These are phyloP conservation scores for Suillus tomentosus DNA, from an alignment of 768 basidiomycete species.

Conservation along the genomic window DNA sequence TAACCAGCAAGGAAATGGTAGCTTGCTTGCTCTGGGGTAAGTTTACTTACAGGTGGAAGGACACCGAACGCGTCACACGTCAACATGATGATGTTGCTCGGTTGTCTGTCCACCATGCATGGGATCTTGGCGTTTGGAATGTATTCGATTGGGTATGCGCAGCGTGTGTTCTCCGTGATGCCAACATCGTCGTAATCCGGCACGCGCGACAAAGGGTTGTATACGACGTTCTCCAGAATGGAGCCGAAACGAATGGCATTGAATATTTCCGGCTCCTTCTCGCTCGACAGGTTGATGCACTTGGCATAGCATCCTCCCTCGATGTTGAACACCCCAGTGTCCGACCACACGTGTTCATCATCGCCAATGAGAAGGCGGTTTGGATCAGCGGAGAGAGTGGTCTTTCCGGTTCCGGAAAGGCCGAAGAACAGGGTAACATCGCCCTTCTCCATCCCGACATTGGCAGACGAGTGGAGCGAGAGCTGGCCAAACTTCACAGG, in stretches of 20 bases:
- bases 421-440: constrained; percentile 99
- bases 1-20: constrained; percentile 99
- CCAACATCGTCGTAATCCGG: constrained; percentile 96
- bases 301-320: constrained; percentile 99
- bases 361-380: constrained; percentile 94
- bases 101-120: constrained; percentile 83
- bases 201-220: constrained; percentile 76
- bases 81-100: constrained; percentile 94
- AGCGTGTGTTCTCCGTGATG: constrained; percentile 99
- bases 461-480: constrained; percentile 96
- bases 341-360: constrained; percentile 99
- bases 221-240: constrained; percentile 99
- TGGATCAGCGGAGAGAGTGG: constrained; percentile 96
- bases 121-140: constrained; percentile 96
- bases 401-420: constrained; percentile 97
- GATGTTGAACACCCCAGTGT: constrained; percentile 99
- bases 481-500: constrained; percentile 98
- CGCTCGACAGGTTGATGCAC: constrained; percentile 91
- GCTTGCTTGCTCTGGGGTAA: constrained; percentile 92
- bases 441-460: constrained; percentile 83
- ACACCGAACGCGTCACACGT: constrained; percentile 99
- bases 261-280: constrained; percentile 98
- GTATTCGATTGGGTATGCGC: constrained; percentile 98
- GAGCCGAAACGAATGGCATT: constrained; percentile 93
- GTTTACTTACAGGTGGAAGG: constrained; percentile 90